Percentiles rank a stretch among this genome's conserved stretches.
Conservation (phyloP, 768 basidiomycete species). For the Solioccasus polychromus region DNA sequence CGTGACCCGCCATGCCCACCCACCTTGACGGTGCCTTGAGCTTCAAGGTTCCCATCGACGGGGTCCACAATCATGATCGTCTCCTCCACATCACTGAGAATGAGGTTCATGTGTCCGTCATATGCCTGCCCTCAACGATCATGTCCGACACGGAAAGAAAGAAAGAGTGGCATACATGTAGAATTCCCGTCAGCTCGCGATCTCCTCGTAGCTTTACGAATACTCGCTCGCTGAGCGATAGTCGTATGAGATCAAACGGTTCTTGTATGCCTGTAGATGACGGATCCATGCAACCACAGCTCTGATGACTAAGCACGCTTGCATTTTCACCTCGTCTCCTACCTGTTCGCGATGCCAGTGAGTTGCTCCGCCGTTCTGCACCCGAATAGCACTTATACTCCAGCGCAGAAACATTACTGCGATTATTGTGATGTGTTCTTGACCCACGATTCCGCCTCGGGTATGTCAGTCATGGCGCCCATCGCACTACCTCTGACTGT, state of each 20-base stretch:
- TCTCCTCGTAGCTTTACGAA: constrained; percentile 97
- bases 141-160: background rate
- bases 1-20: constrained; percentile 7
- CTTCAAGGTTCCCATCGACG: constrained; percentile 59
- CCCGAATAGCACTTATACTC: constrained; percentile 3
- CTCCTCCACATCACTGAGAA: constrained; percentile 96
- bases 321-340: constrained; percentile 20
- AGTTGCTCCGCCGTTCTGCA: constrained; percentile 27
- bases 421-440: constrained; percentile 93
- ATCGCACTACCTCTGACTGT: constrained; percentile 6
- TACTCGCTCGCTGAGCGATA: constrained; percentile 95
- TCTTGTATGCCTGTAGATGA: constrained; percentile 81
- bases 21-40: constrained; percentile 66
- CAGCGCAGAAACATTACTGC: constrained; percentile 81
- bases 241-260: constrained; percentile 94
- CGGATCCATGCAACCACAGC: constrained; percentile 54
- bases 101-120: constrained; percentile 99
- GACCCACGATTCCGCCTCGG: constrained; percentile 93
- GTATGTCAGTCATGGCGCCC: constrained; percentile 36
- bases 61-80: constrained; percentile 94
- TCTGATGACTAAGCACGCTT: constrained; percentile 24
- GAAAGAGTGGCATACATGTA: constrained; percentile 70
- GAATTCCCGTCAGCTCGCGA: constrained; percentile 83
- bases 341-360: constrained; percentile 59
- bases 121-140: constrained; percentile 67